These are phyloP conservation scores for Phytophthora pini DNA, from an alignment of 352 stramenopile species.

Conservation along the genomic window DNA sequence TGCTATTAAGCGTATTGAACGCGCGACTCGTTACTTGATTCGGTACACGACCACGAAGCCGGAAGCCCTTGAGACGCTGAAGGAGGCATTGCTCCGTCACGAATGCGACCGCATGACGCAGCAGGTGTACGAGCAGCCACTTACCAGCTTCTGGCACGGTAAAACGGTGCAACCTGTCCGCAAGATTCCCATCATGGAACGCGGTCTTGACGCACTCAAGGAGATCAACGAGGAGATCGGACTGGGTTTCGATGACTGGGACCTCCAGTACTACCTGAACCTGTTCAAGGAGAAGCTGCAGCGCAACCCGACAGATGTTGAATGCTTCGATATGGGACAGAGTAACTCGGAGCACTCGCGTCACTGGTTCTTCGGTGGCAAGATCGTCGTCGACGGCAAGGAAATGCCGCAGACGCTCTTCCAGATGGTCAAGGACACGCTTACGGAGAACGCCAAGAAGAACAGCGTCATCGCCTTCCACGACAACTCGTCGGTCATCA, in stretches of 20 bases:
- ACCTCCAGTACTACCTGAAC: conserved; percentile 98
- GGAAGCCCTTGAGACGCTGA: conserved; percentile 47
- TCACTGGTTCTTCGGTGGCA: conserved; percentile 99
- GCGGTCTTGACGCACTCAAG: conserved; percentile 94
- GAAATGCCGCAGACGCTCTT: conserved; percentile 98
- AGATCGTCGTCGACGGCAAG: conserved; percentile 98
- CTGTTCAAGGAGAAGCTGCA: conserved; percentile 98
- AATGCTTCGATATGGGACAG: conserved; percentile 99
- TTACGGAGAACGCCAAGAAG: conserved; percentile 89
- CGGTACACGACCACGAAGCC: conserved; percentile 50
- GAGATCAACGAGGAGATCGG: conserved; percentile 95
- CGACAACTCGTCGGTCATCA: conserved; percentile 99
- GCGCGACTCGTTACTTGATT: conserved; percentile 93
- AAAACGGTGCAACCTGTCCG: conserved; percentile 86
- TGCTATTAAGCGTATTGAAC: conserved; percentile 94
- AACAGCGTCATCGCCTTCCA: conserved; percentile 99
- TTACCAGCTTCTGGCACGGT: conserved; percentile 92
- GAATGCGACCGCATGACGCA: conserved; percentile 99
- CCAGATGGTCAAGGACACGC: conserved; percentile 98
- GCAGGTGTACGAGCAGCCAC: conserved; percentile 91
- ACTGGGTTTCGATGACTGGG: conserved; percentile 98
- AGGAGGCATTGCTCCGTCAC: conserved; percentile 66
- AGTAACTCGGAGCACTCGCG: conserved; percentile 99
- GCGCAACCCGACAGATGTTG: conserved; percentile 98
- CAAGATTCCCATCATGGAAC: conserved; percentile 95